Percentiles rank a stretch among this genome's conserved stretches.
Conservation (phyloP, 139 green algal species). For the Closterium sp. region DNA sequence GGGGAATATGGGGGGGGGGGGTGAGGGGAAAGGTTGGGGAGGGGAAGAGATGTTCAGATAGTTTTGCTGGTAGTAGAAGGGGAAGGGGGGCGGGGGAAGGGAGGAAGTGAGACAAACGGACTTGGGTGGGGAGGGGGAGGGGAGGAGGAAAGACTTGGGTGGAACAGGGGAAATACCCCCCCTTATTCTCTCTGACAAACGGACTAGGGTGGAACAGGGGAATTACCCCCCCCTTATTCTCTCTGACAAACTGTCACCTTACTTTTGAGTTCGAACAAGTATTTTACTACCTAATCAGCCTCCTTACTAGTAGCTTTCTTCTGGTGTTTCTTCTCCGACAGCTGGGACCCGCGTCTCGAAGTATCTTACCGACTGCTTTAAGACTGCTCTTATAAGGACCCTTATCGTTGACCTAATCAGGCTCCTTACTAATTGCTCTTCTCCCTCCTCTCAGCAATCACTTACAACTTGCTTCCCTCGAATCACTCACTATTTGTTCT, state of each 20-base stretch:
- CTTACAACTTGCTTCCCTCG: no score
- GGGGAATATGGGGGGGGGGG: no score
- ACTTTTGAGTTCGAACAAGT: neutral
- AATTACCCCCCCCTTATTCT: no score
- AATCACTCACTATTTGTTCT: neutral
- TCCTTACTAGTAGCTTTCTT: neutral
- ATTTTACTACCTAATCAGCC: no score
- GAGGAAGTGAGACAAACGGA: neutral
- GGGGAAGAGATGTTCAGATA: neutral
- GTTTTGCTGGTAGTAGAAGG: no score
- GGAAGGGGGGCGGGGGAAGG: neutral
- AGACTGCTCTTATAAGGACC: neutral
- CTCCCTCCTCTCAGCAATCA: no score
- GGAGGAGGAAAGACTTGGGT: neutral
- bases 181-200: no score
- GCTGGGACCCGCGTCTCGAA: neutral
- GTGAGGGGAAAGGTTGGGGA: neutral
- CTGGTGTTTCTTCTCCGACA: neutral
- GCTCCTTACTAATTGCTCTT: no score
- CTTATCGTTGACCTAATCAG: neutral
- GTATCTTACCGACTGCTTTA: no score
- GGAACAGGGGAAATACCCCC: neutral
- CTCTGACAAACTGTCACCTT: no score
- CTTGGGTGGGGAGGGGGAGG: neutral
- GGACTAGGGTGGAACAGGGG: no score